Evolutionary conservation across 116 monocot species (phyloP).

Genomic region (Cymodocea nodosa): DNA sequence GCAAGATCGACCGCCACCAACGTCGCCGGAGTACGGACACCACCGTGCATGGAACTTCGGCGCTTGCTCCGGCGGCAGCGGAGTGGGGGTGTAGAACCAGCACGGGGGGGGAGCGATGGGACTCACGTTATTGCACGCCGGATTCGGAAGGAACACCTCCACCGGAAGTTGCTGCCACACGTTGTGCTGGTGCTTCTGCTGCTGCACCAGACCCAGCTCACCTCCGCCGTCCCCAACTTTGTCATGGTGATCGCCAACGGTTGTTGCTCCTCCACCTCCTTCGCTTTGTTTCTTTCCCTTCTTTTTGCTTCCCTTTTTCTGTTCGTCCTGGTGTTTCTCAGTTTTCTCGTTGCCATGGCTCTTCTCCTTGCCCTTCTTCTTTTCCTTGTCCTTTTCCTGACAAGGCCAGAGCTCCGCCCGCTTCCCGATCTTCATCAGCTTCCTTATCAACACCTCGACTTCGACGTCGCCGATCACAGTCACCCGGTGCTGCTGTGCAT

Average conservation of each 20-base stretch:
- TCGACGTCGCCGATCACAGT: constrained; percentile 68
- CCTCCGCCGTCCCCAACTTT: neutral
- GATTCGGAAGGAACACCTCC: neutral
- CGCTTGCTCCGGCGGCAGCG: neutral
- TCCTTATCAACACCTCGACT: constrained; percentile 50
- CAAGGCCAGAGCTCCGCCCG: constrained; percentile 69
- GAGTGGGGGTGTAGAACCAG: neutral
- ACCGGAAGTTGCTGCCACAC: neutral
- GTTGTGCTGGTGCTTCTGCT: neutral
- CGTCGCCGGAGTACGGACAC: neutral
- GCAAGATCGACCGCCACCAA: neutral
- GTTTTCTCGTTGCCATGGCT: neutral
- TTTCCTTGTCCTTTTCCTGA: constrained; percentile 7
- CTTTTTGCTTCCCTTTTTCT: neutral
- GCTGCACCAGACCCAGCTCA: neutral
- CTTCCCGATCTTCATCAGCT: constrained; percentile 64
- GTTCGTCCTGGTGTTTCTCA: neutral
- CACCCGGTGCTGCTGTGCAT: constrained; percentile 70
- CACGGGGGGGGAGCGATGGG: neutral
- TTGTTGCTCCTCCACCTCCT: neutral
- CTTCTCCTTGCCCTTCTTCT: neutral
- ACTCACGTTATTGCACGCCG: neutral
- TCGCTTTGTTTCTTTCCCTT: constrained; percentile 7
- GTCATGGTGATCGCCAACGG: neutral
- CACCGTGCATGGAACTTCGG: neutral